Conservation (phyloP, 805 yeast genomes). For the Saccharomycopsis sp. region DNA sequence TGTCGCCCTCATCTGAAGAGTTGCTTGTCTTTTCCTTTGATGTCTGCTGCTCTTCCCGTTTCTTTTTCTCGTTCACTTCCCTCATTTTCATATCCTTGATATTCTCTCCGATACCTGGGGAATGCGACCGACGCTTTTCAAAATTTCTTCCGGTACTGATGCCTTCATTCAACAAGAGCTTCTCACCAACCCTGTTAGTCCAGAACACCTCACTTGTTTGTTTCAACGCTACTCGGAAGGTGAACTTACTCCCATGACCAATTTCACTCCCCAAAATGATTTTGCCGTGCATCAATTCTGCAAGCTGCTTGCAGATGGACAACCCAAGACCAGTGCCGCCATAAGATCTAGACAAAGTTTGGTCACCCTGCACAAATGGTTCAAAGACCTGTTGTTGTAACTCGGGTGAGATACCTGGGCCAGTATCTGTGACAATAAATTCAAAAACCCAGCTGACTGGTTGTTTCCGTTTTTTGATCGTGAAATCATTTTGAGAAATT, state of each 20-base stretch:
- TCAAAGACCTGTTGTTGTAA: conserved; percentile 83
- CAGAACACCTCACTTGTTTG: conserved; percentile 31
- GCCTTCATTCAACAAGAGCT: conserved; percentile 50
- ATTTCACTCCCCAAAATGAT: conserved; percentile 62
- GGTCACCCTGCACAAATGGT: conserved; percentile 96
- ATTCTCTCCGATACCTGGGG: no score
- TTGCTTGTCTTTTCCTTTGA: no score
- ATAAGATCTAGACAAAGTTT: conserved; percentile 77
- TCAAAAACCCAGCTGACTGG: conserved; percentile 50
- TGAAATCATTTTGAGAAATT: conserved; percentile 19
- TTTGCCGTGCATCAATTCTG: conserved; percentile 84
- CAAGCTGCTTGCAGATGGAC: conserved; percentile 82
- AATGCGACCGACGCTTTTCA: no score
- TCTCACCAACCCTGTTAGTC: conserved; percentile 24
- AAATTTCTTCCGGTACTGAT: conserved; percentile 48
- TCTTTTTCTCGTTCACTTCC: background rate
- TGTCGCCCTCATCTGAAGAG: no score
- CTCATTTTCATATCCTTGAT: background rate
- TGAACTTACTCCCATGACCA: conserved; percentile 80
- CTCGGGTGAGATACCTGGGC: conserved; percentile 85
- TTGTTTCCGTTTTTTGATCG: conserved; percentile 21
- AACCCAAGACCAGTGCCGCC: conserved; percentile 97
- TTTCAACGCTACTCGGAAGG: conserved; percentile 66
- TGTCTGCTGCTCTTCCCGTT: no score
- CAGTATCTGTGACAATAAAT: conserved; percentile 78